Percentiles rank a stretch among this genome's conserved stretches.
phyloP scores from a whole-genome alignment of 2,329 filamentous ascomycete species.

The Cadophora sp. region DNA sequence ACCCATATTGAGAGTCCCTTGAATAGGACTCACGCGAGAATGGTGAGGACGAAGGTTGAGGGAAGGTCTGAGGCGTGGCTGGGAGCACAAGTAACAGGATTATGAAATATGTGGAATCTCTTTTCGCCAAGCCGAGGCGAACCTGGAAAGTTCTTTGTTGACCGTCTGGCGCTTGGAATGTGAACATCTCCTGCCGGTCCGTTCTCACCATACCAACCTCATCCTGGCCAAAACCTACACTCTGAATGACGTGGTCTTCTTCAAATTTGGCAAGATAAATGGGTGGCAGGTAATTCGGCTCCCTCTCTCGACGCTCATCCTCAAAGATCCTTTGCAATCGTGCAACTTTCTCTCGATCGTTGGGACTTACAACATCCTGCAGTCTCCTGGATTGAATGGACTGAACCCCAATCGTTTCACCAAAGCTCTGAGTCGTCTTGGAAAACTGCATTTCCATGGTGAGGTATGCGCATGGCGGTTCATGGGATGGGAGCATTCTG shows the following conservation, averaged over 20 bases:
- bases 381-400: conserved; percentile 57
- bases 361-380: conserved; percentile 57
- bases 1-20: conserved; percentile 43
- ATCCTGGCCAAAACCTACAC: conserved; percentile 59
- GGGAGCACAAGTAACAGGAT: conserved; percentile 49
- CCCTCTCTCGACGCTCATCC: conserved; percentile 60
- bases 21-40: conserved; percentile 39
- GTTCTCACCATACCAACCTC: conserved; percentile 59
- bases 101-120: conserved; percentile 68
- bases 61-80: conserved; percentile 36
- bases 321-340: conserved; percentile 59
- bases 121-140: conserved; percentile 63
- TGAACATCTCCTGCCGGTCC: conserved; percentile 61
- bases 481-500: conserved; percentile 47
- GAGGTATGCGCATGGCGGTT: conserved; percentile 62
- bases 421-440: conserved; percentile 61
- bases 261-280: conserved; percentile 60
- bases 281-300: conserved; percentile 67
- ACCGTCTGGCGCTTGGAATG: conserved; percentile 59
- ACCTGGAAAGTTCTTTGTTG: conserved; percentile 57
- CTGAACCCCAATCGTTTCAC: conserved; percentile 59
- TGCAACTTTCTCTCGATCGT: conserved; percentile 59
- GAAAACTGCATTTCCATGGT: conserved; percentile 64
- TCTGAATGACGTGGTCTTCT: conserved; percentile 60
- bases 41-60: conserved; percentile 37